Base-by-base conservation (phyloP, 2,329 filamentous ascomycete genomes). In the Polytolypa hystricis region DNA sequence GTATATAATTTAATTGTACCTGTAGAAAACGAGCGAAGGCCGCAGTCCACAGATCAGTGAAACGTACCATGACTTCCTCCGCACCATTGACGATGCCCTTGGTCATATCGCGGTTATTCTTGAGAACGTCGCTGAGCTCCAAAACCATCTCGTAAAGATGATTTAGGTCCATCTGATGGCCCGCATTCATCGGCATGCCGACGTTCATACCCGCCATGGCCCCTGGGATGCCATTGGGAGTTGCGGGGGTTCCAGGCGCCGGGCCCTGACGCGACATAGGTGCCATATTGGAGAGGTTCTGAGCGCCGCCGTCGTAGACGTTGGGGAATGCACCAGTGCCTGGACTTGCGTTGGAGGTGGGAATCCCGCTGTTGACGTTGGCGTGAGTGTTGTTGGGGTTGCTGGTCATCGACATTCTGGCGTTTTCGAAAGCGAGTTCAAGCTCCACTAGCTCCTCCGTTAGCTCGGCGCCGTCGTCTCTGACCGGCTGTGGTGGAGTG, bases 161-260 rank as follows among this genome's bases (percentile, higher is more conserved):
- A 42, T 68, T 65, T 32, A 70, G 53, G 43, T 70, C 66, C 62
- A 69, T 67, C 50, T 69, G 64, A 37, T 69, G 66, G 8, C 66
- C 66, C 6, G 66, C 66, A 41, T 64, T 65, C 55, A 64, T 60
- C 1, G 63, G 57, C 40, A 65, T 52, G 20, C 48, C 51, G 4
- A 50, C 48, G 36, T 54, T 57, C 51, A 62, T 58, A 6, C 53
- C 59, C 11, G 37, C 30, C 30, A 44, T 39, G 15, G 17, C 36
- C 3, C 33, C 42, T 21, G 33, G 25, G 5, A 23, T 35, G 10
- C 30, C 35, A 19, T 42, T 43, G 15, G 33, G 39, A 16, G 32
- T 37, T 19, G 38, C 38, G 6, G 42, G 58, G n/a, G n/a, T n/a
- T 25, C 47, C 37, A 14, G 53, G 46, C 18, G 56, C 49, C 33